Evolutionary conservation across 2,329 filamentous ascomycete genomes (phyloP).

Genomic region (Neonectria magnoliae): DNA sequence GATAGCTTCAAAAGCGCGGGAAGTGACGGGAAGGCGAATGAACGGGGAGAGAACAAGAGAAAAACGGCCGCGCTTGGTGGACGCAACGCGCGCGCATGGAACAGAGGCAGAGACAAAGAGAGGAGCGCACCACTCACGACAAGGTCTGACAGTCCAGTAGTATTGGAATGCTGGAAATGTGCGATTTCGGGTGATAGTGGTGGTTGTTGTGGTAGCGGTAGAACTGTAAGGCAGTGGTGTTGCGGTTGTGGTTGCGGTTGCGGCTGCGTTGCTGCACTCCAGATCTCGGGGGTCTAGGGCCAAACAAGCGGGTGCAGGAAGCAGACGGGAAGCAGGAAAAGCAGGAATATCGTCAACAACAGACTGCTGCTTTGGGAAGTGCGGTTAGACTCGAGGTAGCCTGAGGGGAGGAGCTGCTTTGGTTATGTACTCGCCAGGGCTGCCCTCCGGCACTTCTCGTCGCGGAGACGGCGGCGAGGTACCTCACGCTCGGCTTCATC

Average conservation of each 20-base stretch:
- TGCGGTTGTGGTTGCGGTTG: neutral
- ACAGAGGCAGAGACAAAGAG: neutral
- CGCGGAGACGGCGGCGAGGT: conserved; percentile 32
- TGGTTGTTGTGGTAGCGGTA: neutral
- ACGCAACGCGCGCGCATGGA: conserved; percentile 20
- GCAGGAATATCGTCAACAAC: conserved; percentile 33
- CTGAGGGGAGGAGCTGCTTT: conserved; percentile 39
- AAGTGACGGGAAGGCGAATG: conserved; percentile 38
- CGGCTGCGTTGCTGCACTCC: conserved; percentile 19
- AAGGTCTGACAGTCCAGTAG: conserved; percentile 1
- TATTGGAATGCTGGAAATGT: neutral
- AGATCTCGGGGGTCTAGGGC: conserved; percentile 22
- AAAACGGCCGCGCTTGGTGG: conserved; percentile 32
- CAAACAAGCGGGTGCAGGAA: conserved; percentile 24
- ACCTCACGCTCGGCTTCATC: conserved; percentile 25
- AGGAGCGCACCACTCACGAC: conserved; percentile 18
- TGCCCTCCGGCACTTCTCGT: conserved; percentile 34
- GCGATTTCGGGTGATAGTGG: conserved; percentile 14
- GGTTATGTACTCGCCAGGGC: conserved; percentile 44
- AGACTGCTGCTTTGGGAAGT: conserved; percentile 41
- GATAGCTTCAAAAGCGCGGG: conserved; percentile 38
- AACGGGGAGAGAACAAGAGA: conserved; percentile 23
- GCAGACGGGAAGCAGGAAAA: conserved; percentile 22
- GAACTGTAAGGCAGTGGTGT: conserved; percentile 6
- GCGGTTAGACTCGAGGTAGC: conserved; percentile 30